These are phyloP conservation scores for Eutrema japonicum DNA, from an alignment of 345 rosid species.

Conservation along the genomic window DNA sequence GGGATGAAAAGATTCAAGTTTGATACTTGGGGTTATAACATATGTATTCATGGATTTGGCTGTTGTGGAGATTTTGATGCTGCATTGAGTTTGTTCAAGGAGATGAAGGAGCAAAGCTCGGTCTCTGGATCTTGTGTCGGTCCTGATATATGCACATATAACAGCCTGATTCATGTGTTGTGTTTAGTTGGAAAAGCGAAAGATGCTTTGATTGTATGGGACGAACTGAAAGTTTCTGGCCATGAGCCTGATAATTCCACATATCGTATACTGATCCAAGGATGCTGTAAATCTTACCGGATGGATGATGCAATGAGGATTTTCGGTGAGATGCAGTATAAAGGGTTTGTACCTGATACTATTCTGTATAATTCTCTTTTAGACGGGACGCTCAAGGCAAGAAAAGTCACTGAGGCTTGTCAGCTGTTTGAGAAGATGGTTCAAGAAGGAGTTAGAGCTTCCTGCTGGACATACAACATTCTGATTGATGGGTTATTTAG, in stretches of 20 bases:
- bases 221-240: slow-evolving; percentile 80
- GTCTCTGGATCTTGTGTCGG: slow-evolving; percentile 46
- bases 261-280: slow-evolving; percentile 72
- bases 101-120: slow-evolving; percentile 68
- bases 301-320: slow-evolving; percentile 70
- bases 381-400: slow-evolving; percentile 83
- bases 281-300: slow-evolving; percentile 69
- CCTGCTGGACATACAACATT: slow-evolving; percentile 88
- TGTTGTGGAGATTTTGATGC: slow-evolving; percentile 74
- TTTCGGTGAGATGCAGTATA: slow-evolving; percentile 74
- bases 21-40: slow-evolving; percentile 73
- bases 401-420: slow-evolving; percentile 79
- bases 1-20: slow-evolving; percentile 54
- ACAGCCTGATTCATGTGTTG: slow-evolving; percentile 74
- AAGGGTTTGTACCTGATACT: slow-evolving; percentile 66
- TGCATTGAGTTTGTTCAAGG: slow-evolving; percentile 71
- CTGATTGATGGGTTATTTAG: slow-evolving; percentile 81
- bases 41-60: slow-evolving; percentile 87
- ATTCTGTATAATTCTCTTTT: slow-evolving; percentile 71
- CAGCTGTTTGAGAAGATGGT: slow-evolving; percentile 88
- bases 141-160: slow-evolving; percentile 91
- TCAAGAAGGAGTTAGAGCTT: slow-evolving; percentile 74
- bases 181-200: slow-evolving; percentile 74
- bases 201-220: slow-evolving; percentile 73
- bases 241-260: slow-evolving; percentile 85